phyloP scores from a whole-genome alignment of 75 land plant genomes.

The Pinus tabuliformis region DNA sequence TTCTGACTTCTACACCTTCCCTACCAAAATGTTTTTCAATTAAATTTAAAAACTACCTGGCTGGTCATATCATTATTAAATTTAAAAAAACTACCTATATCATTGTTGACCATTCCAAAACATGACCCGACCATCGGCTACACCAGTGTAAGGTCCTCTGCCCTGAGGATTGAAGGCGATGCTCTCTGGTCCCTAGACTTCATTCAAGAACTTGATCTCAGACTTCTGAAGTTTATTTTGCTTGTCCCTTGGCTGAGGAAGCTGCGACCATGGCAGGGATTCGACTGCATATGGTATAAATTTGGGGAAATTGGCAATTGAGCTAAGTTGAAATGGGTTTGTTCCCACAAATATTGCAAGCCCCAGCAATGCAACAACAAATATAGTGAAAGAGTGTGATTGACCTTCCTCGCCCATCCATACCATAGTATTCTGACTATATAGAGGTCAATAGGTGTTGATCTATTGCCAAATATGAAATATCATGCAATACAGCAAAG shows the following conservation, averaged over 20 bases:
- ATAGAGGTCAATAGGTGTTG: too few species aligned
- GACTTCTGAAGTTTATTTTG: slow-evolving; percentile 28
- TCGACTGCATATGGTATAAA: slow-evolving; percentile 12
- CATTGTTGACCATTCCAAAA: slow-evolving; percentile 57
- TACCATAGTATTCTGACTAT: too few species aligned
- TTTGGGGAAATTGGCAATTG: slow-evolving; percentile 10
- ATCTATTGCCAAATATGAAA: too few species aligned
- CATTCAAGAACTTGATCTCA: slow-evolving; percentile 10
- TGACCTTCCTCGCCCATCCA: too few species aligned
- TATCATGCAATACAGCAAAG: too few species aligned
- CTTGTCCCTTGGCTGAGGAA: not conserved
- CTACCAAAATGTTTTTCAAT: too few species aligned
- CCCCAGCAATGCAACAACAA: too few species aligned
- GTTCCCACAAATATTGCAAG: slow-evolving; percentile 15
- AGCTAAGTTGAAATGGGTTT: slow-evolving; percentile 28
- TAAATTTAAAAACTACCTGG: too few species aligned
- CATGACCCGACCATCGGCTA: slow-evolving; percentile 68
- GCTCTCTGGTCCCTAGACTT: slow-evolving; percentile 69
- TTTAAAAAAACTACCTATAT: too few species aligned
- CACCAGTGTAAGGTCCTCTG: slow-evolving; percentile 73
- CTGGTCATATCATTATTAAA: too few species aligned
- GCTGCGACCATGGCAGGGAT: slow-evolving; percentile 4
- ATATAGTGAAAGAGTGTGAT: too few species aligned
- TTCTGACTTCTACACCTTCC: too few species aligned
- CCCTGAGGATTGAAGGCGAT: slow-evolving; percentile 59